Base-by-base conservation (phyloP, 352 stramenopile species). In the Phytophthora sp. region DNA sequence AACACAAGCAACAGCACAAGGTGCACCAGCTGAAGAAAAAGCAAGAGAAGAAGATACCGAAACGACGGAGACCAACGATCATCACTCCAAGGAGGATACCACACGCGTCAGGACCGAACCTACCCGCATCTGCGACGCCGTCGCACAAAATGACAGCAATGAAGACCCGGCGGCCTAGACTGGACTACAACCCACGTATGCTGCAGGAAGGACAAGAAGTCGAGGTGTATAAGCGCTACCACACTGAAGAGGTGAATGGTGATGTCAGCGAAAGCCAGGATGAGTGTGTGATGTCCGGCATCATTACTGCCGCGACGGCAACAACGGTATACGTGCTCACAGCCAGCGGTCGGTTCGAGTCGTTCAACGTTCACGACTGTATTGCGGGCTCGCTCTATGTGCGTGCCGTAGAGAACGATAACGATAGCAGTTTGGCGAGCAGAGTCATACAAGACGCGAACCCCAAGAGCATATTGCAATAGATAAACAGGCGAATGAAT, bases 191-290 rank as follows among this genome's bases (percentile, higher is more conserved):
- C 34, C 76, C 77, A 12, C 51, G 39, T 18, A 74, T 86, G 69
- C 60, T 90, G 32, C 72, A 82, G 34, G 82, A 89, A 54, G 82
- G 82, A n/a, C 77, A 89, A 21, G 46, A 79, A 17, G 61, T 91
- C 3, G 62, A 76, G 4, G 77, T 91, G 32, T 82, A 74, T 27
- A 55, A 55, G 34, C 61, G 57, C 7, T 52, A 67, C 10, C 21
- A 20, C 35, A 31, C 34, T 20, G 44, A 52, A 52, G 24, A 15
- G n/a, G 24, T 17, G 12, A 38, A 21, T 38, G 21, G 10, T 39
- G 39, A 54, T 21, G 39, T 18, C 5, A 32, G 41, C 8, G 57
- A 67, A 28, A 65, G 45, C 43, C 27, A 59, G 26, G 56, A 66
- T 32, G 62, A 74, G 23, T 56, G 66, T 17, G 31, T 79, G 0